phyloP scores from a whole-genome alignment of 2,329 filamentous ascomycete species.

The Xylogone sp. region DNA sequence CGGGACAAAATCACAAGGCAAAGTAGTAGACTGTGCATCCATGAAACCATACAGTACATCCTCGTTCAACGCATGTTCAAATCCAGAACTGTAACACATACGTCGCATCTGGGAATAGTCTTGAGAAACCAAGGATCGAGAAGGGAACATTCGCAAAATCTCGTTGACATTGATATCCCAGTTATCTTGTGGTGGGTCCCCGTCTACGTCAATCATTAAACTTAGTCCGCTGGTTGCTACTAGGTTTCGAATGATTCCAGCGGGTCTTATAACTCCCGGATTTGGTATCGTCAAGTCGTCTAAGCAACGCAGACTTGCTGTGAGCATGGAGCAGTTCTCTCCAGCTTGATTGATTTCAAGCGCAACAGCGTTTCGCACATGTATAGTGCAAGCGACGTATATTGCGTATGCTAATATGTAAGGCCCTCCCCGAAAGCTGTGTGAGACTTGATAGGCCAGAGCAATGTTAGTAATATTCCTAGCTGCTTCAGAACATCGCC shows the following conservation, averaged over 20 bases:
- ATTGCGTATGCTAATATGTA: slow-evolving; percentile 38
- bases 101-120: not conserved
- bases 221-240: not conserved
- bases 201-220: not conserved
- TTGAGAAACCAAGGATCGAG: not conserved
- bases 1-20: not conserved
- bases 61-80: not conserved
- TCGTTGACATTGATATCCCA: not conserved
- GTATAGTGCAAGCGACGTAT: slow-evolving; percentile 37
- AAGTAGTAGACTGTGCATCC: not conserved
- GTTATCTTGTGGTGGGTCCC: not conserved
- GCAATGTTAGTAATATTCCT: slow-evolving; percentile 31
- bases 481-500: slow-evolving; percentile 29
- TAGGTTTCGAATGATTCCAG: not conserved
- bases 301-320: slow-evolving; percentile 24
- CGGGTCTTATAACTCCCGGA: slow-evolving; percentile 11
- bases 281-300: slow-evolving; percentile 26
- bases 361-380: slow-evolving; percentile 32
- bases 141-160: not conserved
- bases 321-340: slow-evolving; percentile 21
- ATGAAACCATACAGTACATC: not conserved
- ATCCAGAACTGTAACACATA: not conserved
- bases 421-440: slow-evolving; percentile 34
- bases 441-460: slow-evolving; percentile 31
- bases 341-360: slow-evolving; percentile 11